Evolutionary conservation across 1,284 basidiomycete genomes (phyloP).

Genomic region (Wolfiporia cocos): DNA sequence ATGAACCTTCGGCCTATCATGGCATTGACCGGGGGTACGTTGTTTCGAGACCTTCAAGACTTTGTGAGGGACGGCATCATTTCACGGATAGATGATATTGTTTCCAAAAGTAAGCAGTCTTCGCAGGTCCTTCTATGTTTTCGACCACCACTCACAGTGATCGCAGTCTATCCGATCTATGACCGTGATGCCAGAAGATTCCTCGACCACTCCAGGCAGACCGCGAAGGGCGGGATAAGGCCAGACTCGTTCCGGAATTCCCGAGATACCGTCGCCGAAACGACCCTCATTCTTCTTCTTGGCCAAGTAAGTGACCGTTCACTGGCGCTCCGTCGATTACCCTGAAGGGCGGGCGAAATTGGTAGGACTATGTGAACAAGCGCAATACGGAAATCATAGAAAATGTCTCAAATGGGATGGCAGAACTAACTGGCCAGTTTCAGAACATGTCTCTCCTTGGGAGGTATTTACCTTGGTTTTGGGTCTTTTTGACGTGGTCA

Average conservation of each 20-base stretch:
- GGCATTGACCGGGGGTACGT: constrained; percentile 15
- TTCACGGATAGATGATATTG: constrained; percentile 18
- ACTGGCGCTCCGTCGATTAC: not conserved
- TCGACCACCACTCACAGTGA: not conserved
- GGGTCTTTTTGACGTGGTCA: constrained; percentile 25
- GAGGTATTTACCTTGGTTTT: constrained; percentile 21
- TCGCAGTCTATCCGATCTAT: constrained; percentile 17
- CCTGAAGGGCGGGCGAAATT: too few species aligned
- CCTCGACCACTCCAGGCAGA: constrained; percentile 10
- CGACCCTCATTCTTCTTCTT: constrained; percentile 26
- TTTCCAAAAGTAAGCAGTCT: constrained; percentile 12
- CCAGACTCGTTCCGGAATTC: constrained; percentile 16
- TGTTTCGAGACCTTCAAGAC: constrained; percentile 18
- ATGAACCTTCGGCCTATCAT: constrained; percentile 22
- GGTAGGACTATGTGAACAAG: constrained; percentile 22
- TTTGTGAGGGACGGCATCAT: constrained; percentile 20
- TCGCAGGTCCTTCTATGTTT: not conserved
- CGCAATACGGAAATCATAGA: constrained; percentile 22
- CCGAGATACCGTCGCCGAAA: constrained; percentile 21
- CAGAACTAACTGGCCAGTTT: constrained; percentile 28
- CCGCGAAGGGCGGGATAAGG: constrained; percentile 7
- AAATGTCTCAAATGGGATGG: constrained; percentile 27
- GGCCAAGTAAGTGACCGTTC: constrained; percentile 21
- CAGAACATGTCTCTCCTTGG: constrained; percentile 21
- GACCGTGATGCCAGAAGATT: constrained; percentile 14